Conservation (phyloP, 2,329 filamentous ascomycete species). For the Fusarium begoniae region DNA sequence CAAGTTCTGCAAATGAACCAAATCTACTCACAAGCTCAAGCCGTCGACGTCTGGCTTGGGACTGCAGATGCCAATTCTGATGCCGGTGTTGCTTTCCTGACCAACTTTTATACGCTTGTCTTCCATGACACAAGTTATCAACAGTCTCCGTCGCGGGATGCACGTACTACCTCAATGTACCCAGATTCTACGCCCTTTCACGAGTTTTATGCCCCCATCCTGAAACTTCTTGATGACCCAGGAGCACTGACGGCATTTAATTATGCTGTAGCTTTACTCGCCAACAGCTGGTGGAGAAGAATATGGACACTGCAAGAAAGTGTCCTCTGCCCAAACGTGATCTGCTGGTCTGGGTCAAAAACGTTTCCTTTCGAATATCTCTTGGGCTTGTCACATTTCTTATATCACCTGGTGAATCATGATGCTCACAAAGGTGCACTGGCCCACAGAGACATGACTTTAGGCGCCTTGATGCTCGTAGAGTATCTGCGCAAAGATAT, state of each 20-base stretch:
- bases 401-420: background rate
- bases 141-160: background rate
- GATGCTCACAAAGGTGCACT: background rate
- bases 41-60: constrained; percentile 1
- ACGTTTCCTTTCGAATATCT: constrained; percentile 2
- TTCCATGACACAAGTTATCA: background rate
- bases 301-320: constrained; percentile 19
- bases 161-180: background rate
- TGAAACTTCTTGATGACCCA: background rate
- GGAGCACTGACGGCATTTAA: background rate
- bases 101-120: background rate
- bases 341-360: background rate
- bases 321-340: background rate
- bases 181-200: background rate
- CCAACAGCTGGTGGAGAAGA: constrained; percentile 3
- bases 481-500: background rate
- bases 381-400: background rate
- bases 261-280: background rate
- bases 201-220: background rate
- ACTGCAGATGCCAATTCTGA: background rate
- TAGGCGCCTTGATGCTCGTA: background rate
- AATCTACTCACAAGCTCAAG: background rate
- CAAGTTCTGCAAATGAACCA: constrained; percentile 10
- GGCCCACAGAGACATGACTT: background rate
- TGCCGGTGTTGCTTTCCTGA: background rate